Evolutionary conservation across 257 asterid species (phyloP).

Genomic region (Galeopsis tetrahit): DNA sequence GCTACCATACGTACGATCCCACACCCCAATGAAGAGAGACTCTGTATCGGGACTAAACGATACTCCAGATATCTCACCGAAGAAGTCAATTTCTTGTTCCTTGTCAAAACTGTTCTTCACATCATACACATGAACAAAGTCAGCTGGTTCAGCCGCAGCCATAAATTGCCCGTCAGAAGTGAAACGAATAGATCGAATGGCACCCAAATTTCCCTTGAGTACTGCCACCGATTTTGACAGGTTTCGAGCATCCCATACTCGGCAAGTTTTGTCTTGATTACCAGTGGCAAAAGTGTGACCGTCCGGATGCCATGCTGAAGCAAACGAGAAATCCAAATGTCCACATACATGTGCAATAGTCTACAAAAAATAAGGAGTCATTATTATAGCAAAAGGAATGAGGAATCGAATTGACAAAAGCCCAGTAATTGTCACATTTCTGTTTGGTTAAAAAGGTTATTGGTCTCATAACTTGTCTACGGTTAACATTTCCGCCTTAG

Average conservation of each 20-base stretch:
- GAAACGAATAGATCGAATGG: slow-evolving; percentile 70
- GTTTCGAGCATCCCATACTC: slow-evolving; percentile 70
- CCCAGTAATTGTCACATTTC: slow-evolving; percentile 43
- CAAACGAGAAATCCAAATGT: slow-evolving; percentile 69
- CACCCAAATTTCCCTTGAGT: slow-evolving; percentile 72
- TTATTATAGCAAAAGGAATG: not conserved
- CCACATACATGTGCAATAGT: slow-evolving; percentile 51
- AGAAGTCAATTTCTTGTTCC: slow-evolving; percentile 73
- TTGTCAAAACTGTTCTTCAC: slow-evolving; percentile 57
- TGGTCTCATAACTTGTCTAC: too few relatives aligned
- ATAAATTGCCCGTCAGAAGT: slow-evolving; percentile 71
- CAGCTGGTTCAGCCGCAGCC: slow-evolving; percentile 49
- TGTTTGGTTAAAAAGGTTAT: slow-evolving; percentile 31
- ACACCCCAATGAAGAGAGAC: slow-evolving; percentile 69
- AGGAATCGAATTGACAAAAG: not conserved
- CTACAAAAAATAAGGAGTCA: slow-evolving; percentile 34
- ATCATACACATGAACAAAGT: slow-evolving; percentile 63
- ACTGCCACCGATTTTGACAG: slow-evolving; percentile 60
- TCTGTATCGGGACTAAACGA: slow-evolving; percentile 72
- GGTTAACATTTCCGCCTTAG: too few relatives aligned
- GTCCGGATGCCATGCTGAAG: slow-evolving; percentile 80
- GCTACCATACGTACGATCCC: slow-evolving; percentile 77
- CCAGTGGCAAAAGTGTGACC: slow-evolving; percentile 68
- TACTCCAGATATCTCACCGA: slow-evolving; percentile 72
- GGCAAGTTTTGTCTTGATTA: slow-evolving; percentile 74